phyloP scores from a whole-genome alignment of 2,329 filamentous ascomycete species.

The Colletotrichum tabaci region DNA sequence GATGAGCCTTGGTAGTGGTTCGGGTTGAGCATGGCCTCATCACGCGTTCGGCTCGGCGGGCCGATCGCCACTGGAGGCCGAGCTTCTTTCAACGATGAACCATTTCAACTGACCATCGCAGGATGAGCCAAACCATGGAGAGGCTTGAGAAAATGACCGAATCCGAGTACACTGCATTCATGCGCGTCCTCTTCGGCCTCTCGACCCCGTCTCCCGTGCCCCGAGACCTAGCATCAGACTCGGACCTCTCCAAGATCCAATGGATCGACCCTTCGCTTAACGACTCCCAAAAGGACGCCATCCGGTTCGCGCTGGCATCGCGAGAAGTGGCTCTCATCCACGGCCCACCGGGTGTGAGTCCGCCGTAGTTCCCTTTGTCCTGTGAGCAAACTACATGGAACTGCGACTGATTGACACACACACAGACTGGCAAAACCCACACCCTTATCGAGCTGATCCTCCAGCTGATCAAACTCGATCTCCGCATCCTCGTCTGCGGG shows the following conservation, averaged over 20 bases:
- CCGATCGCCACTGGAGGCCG: background rate
- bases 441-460: slow-evolving; percentile 95
- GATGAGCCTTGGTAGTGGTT: no score
- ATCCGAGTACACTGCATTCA: slow-evolving; percentile 71
- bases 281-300: slow-evolving; percentile 77
- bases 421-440: slow-evolving; percentile 92
- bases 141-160: slow-evolving; percentile 71
- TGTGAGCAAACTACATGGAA: no score
- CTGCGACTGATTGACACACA: slow-evolving; percentile 37
- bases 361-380: background rate
- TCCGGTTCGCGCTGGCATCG: slow-evolving; percentile 86
- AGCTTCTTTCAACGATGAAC: no score
- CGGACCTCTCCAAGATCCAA: slow-evolving; percentile 62
- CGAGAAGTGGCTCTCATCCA: slow-evolving; percentile 91
- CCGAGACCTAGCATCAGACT: slow-evolving; percentile 56
- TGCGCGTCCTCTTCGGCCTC: slow-evolving; percentile 74
- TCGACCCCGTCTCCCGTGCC: slow-evolving; percentile 66
- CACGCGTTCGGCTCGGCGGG: background rate
- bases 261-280: slow-evolving; percentile 76
- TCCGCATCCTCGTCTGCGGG: slow-evolving; percentile 91
- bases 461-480: slow-evolving; percentile 83
- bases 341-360: slow-evolving; percentile 84
- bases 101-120: slow-evolving; percentile 44
- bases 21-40: background rate
- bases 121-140: slow-evolving; percentile 76